Base-by-base conservation (phyloP, 805 yeast genomes). In the Kregervanrija delftensis region DNA sequence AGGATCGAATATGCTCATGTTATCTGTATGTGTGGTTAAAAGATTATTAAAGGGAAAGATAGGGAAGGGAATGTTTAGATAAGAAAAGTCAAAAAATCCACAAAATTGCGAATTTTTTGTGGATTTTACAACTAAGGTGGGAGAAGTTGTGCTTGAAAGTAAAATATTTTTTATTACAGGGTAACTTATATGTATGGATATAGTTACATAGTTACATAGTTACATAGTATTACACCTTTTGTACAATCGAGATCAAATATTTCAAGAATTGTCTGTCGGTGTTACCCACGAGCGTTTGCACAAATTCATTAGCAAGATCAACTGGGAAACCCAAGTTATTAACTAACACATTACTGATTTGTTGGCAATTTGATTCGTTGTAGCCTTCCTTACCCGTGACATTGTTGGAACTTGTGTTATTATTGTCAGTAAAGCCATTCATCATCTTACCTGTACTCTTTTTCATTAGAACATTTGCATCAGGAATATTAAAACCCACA, bases 261-360 rank as follows among this genome's bases (percentile, higher is more conserved):
- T 82, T 85, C 60, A 79, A 81, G 66, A 88, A 87, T 39, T 73
- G 77, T 58, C 83, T 80, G 45, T 69, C 73, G 43, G 81, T 81
- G 50, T 70, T 54, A 15, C 72, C 68, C 8, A 78, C 73, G 58
- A 88, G 69, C 46, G 74, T 73, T 44, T 73, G 69, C 33, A 86
- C 72, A 52, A 88, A 77, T 43, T 83, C 87, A 45, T 72, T 72
- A 38, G 76, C 76, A 43, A 83, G 60, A 14, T 75, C 77, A 13
- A 68, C 64, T 28, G 90, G 83, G 49, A 86, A 71, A 40, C 82
- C 75, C 53, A 89, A 65, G 58, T 79, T 85, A 44, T 64, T 67
- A 16, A 76, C 64, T 53, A 83, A 67, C 17, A 64, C 46, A 17
- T 47, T 51, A 11, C 57, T 55, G 16, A 65, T 50, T 38, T 58